Conservation (phyloP, 345 rosid genomes). For the Lepidium sativum region DNA sequence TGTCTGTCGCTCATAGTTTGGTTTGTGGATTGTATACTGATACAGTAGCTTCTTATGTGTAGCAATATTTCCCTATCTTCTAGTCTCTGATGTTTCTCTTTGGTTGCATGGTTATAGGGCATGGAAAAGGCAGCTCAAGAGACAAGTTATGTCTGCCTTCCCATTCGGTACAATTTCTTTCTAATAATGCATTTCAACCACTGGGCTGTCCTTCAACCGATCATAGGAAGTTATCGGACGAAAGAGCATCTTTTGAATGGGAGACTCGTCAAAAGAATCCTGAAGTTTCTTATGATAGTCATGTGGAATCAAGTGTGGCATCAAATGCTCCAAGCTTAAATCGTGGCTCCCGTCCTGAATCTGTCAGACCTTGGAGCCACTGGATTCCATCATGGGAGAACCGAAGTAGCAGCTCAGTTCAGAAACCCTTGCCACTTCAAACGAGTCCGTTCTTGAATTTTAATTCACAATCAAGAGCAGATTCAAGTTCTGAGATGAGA, state of each 20-base stretch:
- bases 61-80: neutral
- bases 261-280: slow-evolving; percentile 38
- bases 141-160: slow-evolving; percentile 39
- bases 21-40: neutral
- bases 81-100: slow-evolving; percentile 16
- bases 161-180: slow-evolving; percentile 36
- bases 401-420: slow-evolving; percentile 41
- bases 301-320: slow-evolving; percentile 41
- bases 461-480: slow-evolving; percentile 34
- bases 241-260: slow-evolving; percentile 27
- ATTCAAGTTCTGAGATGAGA: slow-evolving; percentile 39
- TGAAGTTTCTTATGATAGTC: slow-evolving; percentile 32
- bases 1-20: neutral
- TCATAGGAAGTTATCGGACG: slow-evolving; percentile 40
- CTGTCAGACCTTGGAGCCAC: slow-evolving; percentile 44
- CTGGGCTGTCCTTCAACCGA: slow-evolving; percentile 35
- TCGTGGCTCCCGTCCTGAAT: slow-evolving; percentile 35
- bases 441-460: slow-evolving; percentile 36
- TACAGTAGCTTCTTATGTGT: neutral
- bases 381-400: slow-evolving; percentile 53
- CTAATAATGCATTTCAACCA: slow-evolving; percentile 38
- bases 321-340: slow-evolving; percentile 36
- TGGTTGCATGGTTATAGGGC: slow-evolving; percentile 39
- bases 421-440: slow-evolving; percentile 47
- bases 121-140: slow-evolving; percentile 27